phyloP scores from a whole-genome alignment of 2,329 filamentous ascomycete species.

The Aspergillus luchuensis region DNA sequence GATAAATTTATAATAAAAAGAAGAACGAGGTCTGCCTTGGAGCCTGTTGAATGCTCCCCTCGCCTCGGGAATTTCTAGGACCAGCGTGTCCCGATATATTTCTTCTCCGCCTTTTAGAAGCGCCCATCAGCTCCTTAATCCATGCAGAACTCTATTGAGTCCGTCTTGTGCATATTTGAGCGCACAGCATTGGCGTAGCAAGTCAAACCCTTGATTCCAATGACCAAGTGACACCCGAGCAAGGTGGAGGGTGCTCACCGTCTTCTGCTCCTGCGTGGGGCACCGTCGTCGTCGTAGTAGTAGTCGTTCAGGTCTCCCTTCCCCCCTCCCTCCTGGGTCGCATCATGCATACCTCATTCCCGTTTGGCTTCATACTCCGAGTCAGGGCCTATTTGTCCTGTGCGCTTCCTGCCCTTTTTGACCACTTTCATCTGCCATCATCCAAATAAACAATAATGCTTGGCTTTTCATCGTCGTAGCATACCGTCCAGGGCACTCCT shows the following conservation, averaged over 20 bases:
- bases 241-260: conserved; percentile 18
- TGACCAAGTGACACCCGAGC: conserved; percentile 7
- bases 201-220: conserved; percentile 17
- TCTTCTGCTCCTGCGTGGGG: conserved; percentile 21
- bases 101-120: conserved; percentile 12
- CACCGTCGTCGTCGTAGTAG: neutral
- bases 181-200: conserved; percentile 3
- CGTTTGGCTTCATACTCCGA: neutral
- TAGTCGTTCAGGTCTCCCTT: conserved; percentile 2
- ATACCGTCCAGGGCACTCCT: neutral
- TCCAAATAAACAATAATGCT: neutral
- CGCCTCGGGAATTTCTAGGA: too few species aligned
- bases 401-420: neutral
- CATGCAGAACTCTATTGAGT: conserved; percentile 6
- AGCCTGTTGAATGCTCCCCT: too few species aligned
- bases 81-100: neutral
- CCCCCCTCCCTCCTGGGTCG: conserved; percentile 11
- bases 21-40: too few species aligned
- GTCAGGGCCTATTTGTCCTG: neutral
- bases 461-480: neutral
- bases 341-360: conserved; percentile 19
- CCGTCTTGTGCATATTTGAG: conserved; percentile 3
- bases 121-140: conserved; percentile 7
- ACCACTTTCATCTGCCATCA: neutral
- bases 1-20: too few species aligned